Evolutionary conservation across 2,329 filamentous ascomycete genomes (phyloP), one percentile per base, ranked within the genome.

Genomic region (Pleomassaria siparia): DNA sequence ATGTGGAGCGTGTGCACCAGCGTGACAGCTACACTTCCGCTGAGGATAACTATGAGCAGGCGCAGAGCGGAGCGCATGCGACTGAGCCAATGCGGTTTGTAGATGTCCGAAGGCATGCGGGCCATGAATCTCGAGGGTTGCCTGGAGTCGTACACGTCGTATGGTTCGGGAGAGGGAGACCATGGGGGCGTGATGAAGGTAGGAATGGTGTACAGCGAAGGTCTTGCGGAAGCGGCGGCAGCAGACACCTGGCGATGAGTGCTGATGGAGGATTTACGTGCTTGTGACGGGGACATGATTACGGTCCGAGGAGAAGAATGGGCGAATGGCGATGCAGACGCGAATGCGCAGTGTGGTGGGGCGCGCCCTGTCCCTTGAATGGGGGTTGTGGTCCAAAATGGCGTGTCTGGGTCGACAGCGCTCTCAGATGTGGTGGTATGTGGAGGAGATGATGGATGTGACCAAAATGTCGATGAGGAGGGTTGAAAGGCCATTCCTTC

Each of bases 1-100:
- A 69, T 65, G 43, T 63, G 52, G 42, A 71, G 61, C 15, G 66
- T 69, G 62, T 71, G 66, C 50, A 62, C 61, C 22, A 70, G 56
- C 52, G 64, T 66, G 55, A 59, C 62, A 28, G 64, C 59, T 40
- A 71, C 66, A 52, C 63, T 60, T 54, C 62, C 66, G 55, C 63
- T 67, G 46, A 71, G 63, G 12, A 69, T 62, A 35, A 70, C 64
- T 57, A 68, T 66, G 47, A 69, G 58, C 29, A 70, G 60, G 43
- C 67, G 66, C 21, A 71, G 63, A 51, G 59, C 62, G 36, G 66
- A 71, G 42, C 66, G 64, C 46, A 69, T 49, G 43, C 62, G 60
- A 44, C 62, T 67, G 50, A 69, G 64, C 66, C 66, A 69, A 47
- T 66, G 64, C 46, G 64, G 55, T 46, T 59, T 56, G 52, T 54